Conservation (phyloP, 2,329 filamentous ascomycete species). For the Monilinia fructicola region DNA sequence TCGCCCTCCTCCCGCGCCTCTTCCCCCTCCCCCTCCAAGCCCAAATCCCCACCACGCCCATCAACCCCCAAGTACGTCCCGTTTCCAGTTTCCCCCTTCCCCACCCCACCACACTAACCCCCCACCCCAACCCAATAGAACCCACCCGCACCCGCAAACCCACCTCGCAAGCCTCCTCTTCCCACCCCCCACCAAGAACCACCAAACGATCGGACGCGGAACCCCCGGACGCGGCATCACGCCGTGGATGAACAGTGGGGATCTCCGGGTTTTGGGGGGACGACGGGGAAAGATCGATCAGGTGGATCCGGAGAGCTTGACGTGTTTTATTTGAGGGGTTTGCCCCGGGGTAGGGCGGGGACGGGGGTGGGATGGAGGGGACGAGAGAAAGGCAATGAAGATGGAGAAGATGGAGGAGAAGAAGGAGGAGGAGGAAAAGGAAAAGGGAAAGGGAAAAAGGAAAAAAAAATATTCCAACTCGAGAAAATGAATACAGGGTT, state of each 20-base stretch:
- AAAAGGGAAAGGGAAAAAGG: background rate
- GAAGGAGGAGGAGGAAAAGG: too few relatives aligned
- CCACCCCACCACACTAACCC: background rate
- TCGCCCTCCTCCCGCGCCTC: background rate
- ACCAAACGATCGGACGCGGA: background rate
- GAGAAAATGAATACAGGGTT: too few relatives aligned
- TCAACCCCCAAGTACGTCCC: too few relatives aligned
- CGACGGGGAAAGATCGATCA: conserved; percentile 9
- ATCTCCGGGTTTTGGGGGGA: background rate
- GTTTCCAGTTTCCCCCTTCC: too few relatives aligned
- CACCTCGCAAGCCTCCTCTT: background rate
- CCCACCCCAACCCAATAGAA: background rate
- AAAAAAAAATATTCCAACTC: background rate
- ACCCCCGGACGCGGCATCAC: conserved; percentile 1
- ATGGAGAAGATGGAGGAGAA: too few relatives aligned
- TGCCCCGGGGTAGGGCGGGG: background rate
- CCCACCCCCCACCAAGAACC: background rate
- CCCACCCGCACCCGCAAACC: background rate
- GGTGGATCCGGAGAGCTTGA: conserved; percentile 18
- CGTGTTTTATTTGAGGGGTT: conserved; percentile 2
- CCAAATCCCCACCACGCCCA: too few relatives aligned
- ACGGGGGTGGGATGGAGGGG: background rate
- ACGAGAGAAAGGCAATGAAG: background rate
- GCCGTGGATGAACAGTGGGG: conserved; percentile 16
- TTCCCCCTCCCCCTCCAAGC: background rate